Conservation (phyloP, 2,329 filamentous ascomycete genomes). For the Knoxdaviesia proteae region DNA sequence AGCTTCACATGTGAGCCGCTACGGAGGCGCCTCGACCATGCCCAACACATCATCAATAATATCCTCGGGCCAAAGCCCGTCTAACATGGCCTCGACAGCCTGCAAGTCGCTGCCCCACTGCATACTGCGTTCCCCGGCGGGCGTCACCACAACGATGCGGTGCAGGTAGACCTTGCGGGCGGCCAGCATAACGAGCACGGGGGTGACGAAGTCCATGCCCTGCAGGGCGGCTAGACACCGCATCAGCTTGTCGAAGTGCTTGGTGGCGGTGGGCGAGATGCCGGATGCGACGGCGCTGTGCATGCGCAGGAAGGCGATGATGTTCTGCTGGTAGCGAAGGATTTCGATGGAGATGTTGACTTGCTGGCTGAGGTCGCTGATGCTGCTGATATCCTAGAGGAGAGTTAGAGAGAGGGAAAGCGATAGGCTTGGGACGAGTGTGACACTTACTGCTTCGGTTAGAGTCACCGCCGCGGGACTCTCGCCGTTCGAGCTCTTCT, state of each 20-base stretch:
- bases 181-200: constrained; percentile 64
- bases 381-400: constrained; percentile 30
- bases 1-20: no score
- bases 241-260: constrained; percentile 50
- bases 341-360: constrained; percentile 57
- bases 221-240: constrained; percentile 66
- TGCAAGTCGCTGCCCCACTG: constrained; percentile 73
- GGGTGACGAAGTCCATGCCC: constrained; percentile 59
- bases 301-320: constrained; percentile 68
- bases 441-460: constrained; percentile 18
- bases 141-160: constrained; percentile 48
- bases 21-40: constrained; percentile 29
- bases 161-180: constrained; percentile 76
- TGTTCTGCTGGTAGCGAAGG: constrained; percentile 66
- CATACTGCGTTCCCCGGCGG: constrained; percentile 63
- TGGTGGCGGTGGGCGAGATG: constrained; percentile 57
- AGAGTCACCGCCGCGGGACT: constrained; percentile 10
- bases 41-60: constrained; percentile 44
- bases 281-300: constrained; percentile 69
- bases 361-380: constrained; percentile 35
- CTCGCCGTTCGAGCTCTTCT: constrained; percentile 10
- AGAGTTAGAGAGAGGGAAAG: constrained; percentile 2
- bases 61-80: constrained; percentile 37
- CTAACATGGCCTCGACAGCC: constrained; percentile 46
- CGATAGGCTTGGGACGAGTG: background rate